Evolutionary conservation across 306 rosid species (phyloP), one percentile per base, ranked within the genome.

Genomic region (Fragaria vesca): DNA sequence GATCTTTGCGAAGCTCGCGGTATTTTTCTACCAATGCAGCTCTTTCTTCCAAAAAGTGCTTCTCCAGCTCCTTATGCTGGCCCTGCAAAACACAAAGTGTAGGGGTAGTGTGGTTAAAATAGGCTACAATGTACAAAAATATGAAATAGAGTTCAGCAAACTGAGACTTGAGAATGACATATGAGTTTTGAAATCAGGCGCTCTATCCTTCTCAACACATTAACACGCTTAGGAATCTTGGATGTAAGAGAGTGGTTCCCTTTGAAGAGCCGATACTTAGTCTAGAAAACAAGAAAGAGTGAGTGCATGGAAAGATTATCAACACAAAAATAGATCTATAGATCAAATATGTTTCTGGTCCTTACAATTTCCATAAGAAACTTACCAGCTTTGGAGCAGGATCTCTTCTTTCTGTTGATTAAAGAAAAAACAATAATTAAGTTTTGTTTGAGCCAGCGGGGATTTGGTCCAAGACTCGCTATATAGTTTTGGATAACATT

Each of bases 21-120:
- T 91, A 91, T 80, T 91, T 91, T 20, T 92, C 94, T 85, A 88
- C 94, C 28, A 90, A 87, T 34, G 91, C 97, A 42, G 89, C 87
- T 83, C 89, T 90, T 72, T 91, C 97, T 85, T 91, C 94, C 3
- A 87, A 88, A 84, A 82, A 88, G 1, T 87, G 88, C 0, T 86
- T 81, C 81, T 91, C 91, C 8, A 88, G 66, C 72, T 87, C 90
- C 63, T 88, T 93, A 46, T 88, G 90, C 55, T 91, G 87, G 48
- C 88, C 73, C 97, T 91, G 85, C 55, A 74, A 26, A 50, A 20
- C 12, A 30, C 38, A 60, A 26, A 5, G 36, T 5, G 2, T 48
- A 15, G 17, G 17, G 30, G 40, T 21, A 12, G 50, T 38, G 7
- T 38, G 3, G 42, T 38, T 38, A 38, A 38, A 38, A 38, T 38